Evolutionary conservation across 2,329 filamentous ascomycete genomes (phyloP), one percentile per base, ranked within the genome.

Genomic region (Fusarium incarnatum): DNA sequence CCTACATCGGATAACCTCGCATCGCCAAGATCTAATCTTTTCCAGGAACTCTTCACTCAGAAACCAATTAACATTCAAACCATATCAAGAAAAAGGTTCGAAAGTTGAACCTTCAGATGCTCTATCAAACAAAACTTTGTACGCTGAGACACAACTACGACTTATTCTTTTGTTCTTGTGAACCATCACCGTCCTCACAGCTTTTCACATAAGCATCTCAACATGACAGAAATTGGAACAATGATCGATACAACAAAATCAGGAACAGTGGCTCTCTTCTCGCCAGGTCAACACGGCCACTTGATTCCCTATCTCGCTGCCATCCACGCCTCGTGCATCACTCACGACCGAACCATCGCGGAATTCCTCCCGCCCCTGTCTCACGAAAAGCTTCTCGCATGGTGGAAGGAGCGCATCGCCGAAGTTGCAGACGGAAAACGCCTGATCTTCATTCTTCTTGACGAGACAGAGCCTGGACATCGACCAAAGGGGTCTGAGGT

Each of bases 301-400:
- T 82, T 90, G 23, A 81, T 88, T 25, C 83, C 85, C 18, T 86
- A 87, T 72, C 81, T 91, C 20, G 87, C 87, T 37, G 82, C 83
- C 48, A 81, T 91, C 25, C 88, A 90, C 70, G 85, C 83, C 62
- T 82, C 84, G 16, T 89, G 88, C 78, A 88, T 91, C 75, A 85
- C 84, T 7, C 80, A 84, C 63, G 87, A 88, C 78, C 81, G 83
- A 73, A 86, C 84, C 67, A 82, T 88, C 37, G 86, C 86, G 27
- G 86, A 83, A 7, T 91, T 90, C 74, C 80, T 88, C 16, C 86
- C 87, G n/a, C 88, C 88, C 0, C 79, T 90, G 34, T 83, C 83
- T 49, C 82, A 87, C 74, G 81, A 84, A 40, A 87, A 87, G 74
- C 84, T 91, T 41, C 79, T 87, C 30, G 71, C 79, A 11, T 90